These are phyloP conservation scores for Ambrosia trifida DNA, from an alignment of 129 eudicot species.

Conservation along the genomic window DNA sequence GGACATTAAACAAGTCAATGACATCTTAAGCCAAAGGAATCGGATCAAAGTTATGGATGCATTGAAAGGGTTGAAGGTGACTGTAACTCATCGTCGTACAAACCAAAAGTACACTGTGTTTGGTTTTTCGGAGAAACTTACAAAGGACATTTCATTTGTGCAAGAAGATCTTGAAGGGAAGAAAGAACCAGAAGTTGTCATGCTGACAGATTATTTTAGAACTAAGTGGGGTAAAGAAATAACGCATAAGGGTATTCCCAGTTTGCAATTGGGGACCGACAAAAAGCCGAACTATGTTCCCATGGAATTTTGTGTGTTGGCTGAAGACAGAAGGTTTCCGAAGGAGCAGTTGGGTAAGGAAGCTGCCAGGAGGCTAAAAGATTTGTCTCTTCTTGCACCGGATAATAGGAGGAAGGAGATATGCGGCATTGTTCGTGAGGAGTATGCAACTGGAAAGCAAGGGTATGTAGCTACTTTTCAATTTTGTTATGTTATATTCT, in stretches of 20 bases:
- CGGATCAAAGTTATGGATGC: slow-evolving; percentile 32
- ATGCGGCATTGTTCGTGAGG: slow-evolving; percentile 45
- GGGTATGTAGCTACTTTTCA: slow-evolving; percentile 51
- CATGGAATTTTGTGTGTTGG: slow-evolving; percentile 63
- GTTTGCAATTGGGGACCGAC: slow-evolving; percentile 54
- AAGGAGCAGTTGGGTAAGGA: slow-evolving; percentile 50
- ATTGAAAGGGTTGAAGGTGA: slow-evolving; percentile 55
- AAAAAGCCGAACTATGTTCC: slow-evolving; percentile 55
- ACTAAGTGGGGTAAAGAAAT: slow-evolving; percentile 49
- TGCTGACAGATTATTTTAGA: slow-evolving; percentile 52
- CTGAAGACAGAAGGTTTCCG: slow-evolving; percentile 58
- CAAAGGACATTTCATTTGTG: slow-evolving; percentile 41
- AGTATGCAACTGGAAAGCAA: slow-evolving; percentile 47
- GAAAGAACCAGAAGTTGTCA: slow-evolving; percentile 16
- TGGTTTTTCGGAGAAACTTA: slow-evolving; percentile 40
- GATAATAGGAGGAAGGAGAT: slow-evolving; percentile 44
- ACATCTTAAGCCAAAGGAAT: slow-evolving; percentile 17
- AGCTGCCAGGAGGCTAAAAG: slow-evolving; percentile 34
- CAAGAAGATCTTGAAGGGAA: slow-evolving; percentile 53
- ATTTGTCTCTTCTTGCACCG: slow-evolving; percentile 51
- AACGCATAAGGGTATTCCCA: slow-evolving; percentile 43
- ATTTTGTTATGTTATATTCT: background rate
- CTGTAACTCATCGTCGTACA: slow-evolving; percentile 69
- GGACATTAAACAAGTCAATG: slow-evolving; percentile 29
- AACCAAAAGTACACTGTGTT: slow-evolving; percentile 55